These are phyloP conservation scores for Telopea speciosissima DNA, from an alignment of 177 flowering plant species.

Conservation along the genomic window DNA sequence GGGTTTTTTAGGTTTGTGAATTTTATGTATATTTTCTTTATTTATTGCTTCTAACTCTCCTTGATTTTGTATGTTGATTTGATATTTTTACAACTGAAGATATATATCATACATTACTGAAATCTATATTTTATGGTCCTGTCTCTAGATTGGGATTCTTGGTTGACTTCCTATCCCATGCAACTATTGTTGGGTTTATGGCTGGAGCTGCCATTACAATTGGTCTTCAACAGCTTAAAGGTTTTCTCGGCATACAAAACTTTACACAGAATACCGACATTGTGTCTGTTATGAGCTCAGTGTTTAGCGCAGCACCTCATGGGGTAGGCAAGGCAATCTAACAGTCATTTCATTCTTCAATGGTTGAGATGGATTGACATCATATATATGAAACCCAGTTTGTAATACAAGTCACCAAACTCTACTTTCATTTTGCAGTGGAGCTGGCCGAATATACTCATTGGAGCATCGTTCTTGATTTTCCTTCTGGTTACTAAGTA, in stretches of 20 bases:
- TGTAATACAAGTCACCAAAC: background rate
- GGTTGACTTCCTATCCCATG: constrained; percentile 91
- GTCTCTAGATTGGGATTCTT: constrained; percentile 75
- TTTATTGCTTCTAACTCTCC: background rate
- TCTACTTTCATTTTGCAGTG: constrained; percentile 51
- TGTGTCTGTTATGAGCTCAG: constrained; percentile 73
- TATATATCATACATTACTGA: no score
- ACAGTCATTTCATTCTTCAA: background rate
- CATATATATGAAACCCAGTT: background rate
- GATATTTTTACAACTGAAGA: background rate
- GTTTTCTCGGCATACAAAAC: constrained; percentile 67
- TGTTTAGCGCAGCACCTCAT: constrained; percentile 50
- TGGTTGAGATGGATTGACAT: background rate
- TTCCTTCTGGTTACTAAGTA: constrained; percentile 71
- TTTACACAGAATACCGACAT: constrained; percentile 80
- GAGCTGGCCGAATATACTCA: constrained; percentile 90
- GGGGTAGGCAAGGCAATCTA: constrained; percentile 49
- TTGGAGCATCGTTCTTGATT: constrained; percentile 53
- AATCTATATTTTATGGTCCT: background rate
- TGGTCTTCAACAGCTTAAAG: constrained; percentile 91
- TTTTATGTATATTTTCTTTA: background rate
- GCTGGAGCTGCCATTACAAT: constrained; percentile 95
- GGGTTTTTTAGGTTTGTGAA: constrained; percentile 66
- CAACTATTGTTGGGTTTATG: constrained; percentile 96
- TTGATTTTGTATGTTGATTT: background rate